Evolutionary conservation across 768 basidiomycete genomes (phyloP), one percentile per base, ranked within the genome.

Genomic region (Leucogyrophana mollusca): DNA sequence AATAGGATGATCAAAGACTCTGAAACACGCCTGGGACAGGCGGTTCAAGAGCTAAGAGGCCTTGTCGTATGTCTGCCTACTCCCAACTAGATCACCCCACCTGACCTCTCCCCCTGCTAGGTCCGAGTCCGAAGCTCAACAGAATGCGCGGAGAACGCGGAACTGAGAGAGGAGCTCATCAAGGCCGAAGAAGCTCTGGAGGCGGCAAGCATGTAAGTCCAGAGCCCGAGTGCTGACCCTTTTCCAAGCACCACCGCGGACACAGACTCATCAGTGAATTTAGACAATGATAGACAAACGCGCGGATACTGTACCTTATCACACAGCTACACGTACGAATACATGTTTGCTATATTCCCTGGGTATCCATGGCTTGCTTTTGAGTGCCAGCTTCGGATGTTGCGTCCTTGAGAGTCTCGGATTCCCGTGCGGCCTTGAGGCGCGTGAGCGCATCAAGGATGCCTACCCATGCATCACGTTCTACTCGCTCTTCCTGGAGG

Each of bases 1-100:
- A 69, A 79, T 51, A 90, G 81, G 73, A 90, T 94, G 90, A 77
- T 92, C 49, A 67, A 67, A 41, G 88, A 92, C 59, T 76, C 83
- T 17, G 68, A 71, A 45, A 73, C 63, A 45, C 77, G 86, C 38
- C 68, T 90, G n/a, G 78, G 73, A 38, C 78, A 73, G 57, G 82
- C 80, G 24, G 72, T 73, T 23, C 80, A 70, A 46, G 87, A 87
- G 45, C 73, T 94, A 49, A 70, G 74, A 52, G 76, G 78, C 47
- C 66, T 90, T 37, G 62, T 90, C 43, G 91, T 94, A 62, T 51
- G 88, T 80, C 54, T 52, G 53, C 54, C 51, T 47, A 33, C 14
- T 24, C 38, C n/a, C 40, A 42, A 20, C 7, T 17, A 33, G 6
- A 16, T 24, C 41, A 41, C 38, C 48, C 17, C 40, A 39, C 36